Evolutionary conservation across 345 rosid species (phyloP), one percentile per base, ranked within the genome.

Genomic region (Rhodomyrtus tomentosa): DNA sequence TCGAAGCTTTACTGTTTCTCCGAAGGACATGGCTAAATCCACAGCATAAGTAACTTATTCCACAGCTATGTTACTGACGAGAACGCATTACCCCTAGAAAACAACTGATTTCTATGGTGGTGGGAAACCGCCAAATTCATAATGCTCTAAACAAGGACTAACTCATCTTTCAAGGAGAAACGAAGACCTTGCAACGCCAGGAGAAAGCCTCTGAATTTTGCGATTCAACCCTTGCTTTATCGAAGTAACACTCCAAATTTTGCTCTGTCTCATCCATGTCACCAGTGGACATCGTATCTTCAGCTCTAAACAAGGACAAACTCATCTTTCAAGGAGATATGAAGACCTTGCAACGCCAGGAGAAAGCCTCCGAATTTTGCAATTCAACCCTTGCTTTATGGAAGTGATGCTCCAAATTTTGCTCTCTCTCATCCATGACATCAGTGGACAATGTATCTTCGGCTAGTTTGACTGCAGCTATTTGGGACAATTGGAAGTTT

Each of bases 391-490:
- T 92, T 50, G 86, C 83, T 85, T 87, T 91, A 84, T 84, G 83
- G 18, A 89, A 10, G 82, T 94, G 94, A 82, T 81, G 89, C 84
- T 94, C 96, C 90, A 95, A 87, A 87, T 87, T 87, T 83, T 88
- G 93, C 16, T 86, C 86, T 45, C 92, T 89, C 85, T 95, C 99
- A 72, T 94, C 90, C 38, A 95, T 85, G 87, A 7, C 86, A 83
- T 91, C 92, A 49, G 84, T 90, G 84, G 94, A 84, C 40, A 92
- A 27, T 27, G 99, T 90, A 84, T 95, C 96, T 52, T 94, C 98
- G 25, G 96, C 96, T 80, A 97, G 94, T 88, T 91, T 93, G 29
- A 93, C 93, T 55, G 99, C 96, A 27, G 96, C 96, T 83, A 91
- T 86, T 85, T 97, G 99, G 32, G 94, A 89, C 82, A 94, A 89